Base-by-base conservation (phyloP, 108 stramenopile species). In the Conticribra guillardii region DNA sequence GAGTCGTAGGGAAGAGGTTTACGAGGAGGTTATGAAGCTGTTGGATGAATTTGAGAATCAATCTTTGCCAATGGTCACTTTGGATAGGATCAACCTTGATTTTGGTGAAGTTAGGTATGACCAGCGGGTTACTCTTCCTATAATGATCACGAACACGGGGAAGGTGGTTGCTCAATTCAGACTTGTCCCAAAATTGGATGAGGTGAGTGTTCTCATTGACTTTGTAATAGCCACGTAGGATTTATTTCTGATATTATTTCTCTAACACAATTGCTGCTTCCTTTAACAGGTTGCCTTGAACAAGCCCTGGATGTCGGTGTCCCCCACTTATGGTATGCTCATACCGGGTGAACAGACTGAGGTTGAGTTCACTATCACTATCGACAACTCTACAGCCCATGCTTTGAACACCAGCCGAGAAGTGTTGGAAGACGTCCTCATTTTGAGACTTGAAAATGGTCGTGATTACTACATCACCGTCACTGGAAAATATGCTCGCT, bases 371-470 rank as follows among this genome's bases (percentile, higher is more conserved):
- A 92, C 89, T 24, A 76, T 95, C 27, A 85, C 80, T 9, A 85
- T 96, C 34, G 86, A 94, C 75, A 89, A 87, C 52, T 55, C 83
- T 15, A 95, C 94, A 4, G 95, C 97, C 3, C 87, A 87, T 44
- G 47, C 68, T 3, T 56, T 97, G 19, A 95, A 96, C 68, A 75
- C 88, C 8, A 92, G 89, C 41, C 67, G 80, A 28, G 96, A 96
- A 80, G 86, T 90, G 0, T 68, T 98, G 57, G 92, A 96, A 37
- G 98, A 99, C 69, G 85, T 94, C 24, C 68, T 99, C 4, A 89
- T 97, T 22, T 80, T 99, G 24, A 90, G 98, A 14, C 73, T 99
- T n/a, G 97, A 99, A 80, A 93, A 95, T 65, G 96, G 96, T 1
- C 82, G 89, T 17, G 98, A 99, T 75, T 92, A 90, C 65, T 97